A percentile compares a stretch with the other conserved stretches of the same genome.
phyloP scores from a whole-genome alignment of 208 protist genomes.

The Crithidia fasciculata region DNA sequence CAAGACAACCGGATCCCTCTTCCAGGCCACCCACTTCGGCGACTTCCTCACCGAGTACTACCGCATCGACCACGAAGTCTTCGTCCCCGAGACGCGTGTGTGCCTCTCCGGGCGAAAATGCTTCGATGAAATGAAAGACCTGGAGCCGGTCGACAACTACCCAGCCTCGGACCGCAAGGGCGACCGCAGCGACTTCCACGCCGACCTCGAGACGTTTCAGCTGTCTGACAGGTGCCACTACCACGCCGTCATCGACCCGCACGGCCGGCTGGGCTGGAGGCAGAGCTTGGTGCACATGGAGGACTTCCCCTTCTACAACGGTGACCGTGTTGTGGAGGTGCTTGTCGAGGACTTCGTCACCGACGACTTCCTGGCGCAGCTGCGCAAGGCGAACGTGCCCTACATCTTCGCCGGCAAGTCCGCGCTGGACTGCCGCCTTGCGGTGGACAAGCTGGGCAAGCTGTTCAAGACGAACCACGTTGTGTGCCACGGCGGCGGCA shows the following conservation, averaged over 20 bases:
- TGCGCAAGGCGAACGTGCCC: slow-evolving; percentile 27
- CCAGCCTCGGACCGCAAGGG: slow-evolving; percentile 5
- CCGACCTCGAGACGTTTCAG: slow-evolving; percentile 10
- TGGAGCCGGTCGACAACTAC: not conserved
- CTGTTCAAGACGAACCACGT: slow-evolving; percentile 26
- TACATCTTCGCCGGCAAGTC: slow-evolving; percentile 43
- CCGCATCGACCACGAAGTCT: slow-evolving; percentile 11
- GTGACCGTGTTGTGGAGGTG: slow-evolving; percentile 32
- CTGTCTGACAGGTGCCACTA: slow-evolving; percentile 19
- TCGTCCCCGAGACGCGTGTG: slow-evolving; percentile 16
- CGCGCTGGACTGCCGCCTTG: slow-evolving; percentile 25
- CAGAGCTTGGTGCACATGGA: slow-evolving; percentile 6
- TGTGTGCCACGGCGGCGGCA: slow-evolving; percentile 34
- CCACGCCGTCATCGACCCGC: slow-evolving; percentile 28
- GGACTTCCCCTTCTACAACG: slow-evolving; percentile 36
- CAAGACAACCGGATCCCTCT: slow-evolving; percentile 17
- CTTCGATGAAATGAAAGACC: not conserved
- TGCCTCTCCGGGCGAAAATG: slow-evolving; percentile 27
- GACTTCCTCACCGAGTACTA: slow-evolving; percentile 22
- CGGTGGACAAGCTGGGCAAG: slow-evolving; percentile 28
- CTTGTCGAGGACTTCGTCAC: slow-evolving; percentile 35
- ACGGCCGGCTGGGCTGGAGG: slow-evolving; percentile 26
- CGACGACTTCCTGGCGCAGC: slow-evolving; percentile 33
- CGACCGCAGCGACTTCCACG: slow-evolving; percentile 27
- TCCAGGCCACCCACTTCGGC: not conserved